Conservation (phyloP, 441 rosid species). For the Jatropha podagrica region DNA sequence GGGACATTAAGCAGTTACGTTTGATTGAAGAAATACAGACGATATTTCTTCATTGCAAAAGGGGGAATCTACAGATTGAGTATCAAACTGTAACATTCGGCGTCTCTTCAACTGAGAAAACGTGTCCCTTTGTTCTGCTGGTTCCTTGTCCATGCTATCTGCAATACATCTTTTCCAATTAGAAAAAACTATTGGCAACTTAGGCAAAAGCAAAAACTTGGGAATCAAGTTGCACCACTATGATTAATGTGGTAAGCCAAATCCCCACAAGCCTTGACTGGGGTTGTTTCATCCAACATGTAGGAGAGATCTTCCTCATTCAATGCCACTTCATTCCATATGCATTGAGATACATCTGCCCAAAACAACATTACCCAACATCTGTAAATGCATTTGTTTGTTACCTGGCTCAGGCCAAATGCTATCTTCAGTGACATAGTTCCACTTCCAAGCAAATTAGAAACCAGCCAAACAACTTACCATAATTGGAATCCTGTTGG, state of each 20-base stretch:
- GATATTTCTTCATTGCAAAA: slow-evolving; percentile 56
- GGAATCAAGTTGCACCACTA: slow-evolving; percentile 31
- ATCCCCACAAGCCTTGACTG: slow-evolving; percentile 78
- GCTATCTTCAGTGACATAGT: neutral
- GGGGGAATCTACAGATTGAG: slow-evolving; percentile 45
- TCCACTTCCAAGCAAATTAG: neutral
- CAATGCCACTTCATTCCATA: slow-evolving; percentile 44
- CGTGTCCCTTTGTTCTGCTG: slow-evolving; percentile 43
- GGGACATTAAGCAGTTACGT: slow-evolving; percentile 36
- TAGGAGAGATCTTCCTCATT: slow-evolving; percentile 60
- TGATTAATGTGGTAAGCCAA: slow-evolving; percentile 49
- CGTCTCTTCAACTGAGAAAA: slow-evolving; percentile 69
- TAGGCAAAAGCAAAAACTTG: neutral
- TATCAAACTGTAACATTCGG: slow-evolving; percentile 77
- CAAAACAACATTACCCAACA: slow-evolving; percentile 11
- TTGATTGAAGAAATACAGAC: slow-evolving; percentile 62
- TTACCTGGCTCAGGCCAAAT: neutral
- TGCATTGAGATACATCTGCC: slow-evolving; percentile 38
- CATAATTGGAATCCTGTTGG: slow-evolving; percentile 40
- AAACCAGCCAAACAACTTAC: slow-evolving; percentile 42
- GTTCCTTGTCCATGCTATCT: slow-evolving; percentile 54
- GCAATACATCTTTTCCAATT: slow-evolving; percentile 21
- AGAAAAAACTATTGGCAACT: slow-evolving; percentile 18
- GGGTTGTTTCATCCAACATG: slow-evolving; percentile 69
- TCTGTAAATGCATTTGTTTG: neutral